Conservation (phyloP, 441 rosid species). For the Populus hybrid region DNA sequence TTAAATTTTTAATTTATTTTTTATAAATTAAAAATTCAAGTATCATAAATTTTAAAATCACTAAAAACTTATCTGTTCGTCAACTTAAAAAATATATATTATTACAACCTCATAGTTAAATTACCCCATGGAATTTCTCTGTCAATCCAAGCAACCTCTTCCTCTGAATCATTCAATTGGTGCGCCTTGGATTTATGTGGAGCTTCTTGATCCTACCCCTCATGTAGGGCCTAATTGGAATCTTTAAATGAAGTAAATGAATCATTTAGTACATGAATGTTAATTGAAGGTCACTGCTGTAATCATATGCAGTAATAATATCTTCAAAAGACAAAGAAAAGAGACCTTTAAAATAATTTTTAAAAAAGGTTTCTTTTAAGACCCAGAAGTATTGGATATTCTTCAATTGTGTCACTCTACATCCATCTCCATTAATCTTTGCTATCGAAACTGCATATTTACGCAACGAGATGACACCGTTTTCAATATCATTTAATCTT, state of each 20-base stretch:
- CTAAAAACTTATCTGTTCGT: too few species aligned
- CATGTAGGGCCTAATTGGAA: background rate
- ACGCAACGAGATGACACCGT: background rate
- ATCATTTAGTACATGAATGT: background rate
- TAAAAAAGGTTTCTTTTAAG: background rate
- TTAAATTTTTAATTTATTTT: too few species aligned
- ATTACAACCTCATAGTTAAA: background rate
- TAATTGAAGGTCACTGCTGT: too few species aligned
- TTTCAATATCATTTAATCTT: background rate
- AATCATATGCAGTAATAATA: too few species aligned
- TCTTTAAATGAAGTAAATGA: background rate
- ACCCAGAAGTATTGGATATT: background rate
- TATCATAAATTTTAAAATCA: too few species aligned
- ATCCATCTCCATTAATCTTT: too few species aligned
- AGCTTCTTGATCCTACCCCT: background rate
- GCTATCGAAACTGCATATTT: too few species aligned
- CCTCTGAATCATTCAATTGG: conserved; percentile 39
- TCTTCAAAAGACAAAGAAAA: too few species aligned
- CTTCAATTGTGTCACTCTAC: too few species aligned
- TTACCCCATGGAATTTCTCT: conserved; percentile 26
- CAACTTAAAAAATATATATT: too few species aligned
- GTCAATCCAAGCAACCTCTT: conserved; percentile 35
- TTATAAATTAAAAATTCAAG: too few species aligned
- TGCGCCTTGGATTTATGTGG: conserved; percentile 36
- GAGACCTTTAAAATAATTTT: too few species aligned